Conservation (phyloP, 2,329 filamentous ascomycete species). For the Chrysoporthe deuterocubensis region DNA sequence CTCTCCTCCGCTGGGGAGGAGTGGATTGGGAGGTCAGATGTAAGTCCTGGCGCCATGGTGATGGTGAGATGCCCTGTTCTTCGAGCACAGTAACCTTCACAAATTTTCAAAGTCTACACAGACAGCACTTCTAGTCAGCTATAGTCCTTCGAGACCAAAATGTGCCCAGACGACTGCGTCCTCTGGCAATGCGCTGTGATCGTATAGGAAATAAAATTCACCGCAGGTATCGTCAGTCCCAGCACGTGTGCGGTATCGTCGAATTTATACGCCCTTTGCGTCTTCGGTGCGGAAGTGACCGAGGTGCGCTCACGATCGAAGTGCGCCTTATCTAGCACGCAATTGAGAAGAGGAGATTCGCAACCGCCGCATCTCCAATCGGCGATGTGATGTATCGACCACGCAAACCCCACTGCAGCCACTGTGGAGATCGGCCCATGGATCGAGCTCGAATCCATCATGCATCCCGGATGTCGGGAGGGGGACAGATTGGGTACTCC, state of each 20-base stretch:
- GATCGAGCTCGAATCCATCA: neutral
- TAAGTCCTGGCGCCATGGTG: slow-evolving; percentile 22
- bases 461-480: slow-evolving; percentile 1
- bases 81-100: no score
- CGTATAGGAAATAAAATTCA: no score
- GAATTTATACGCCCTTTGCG: neutral
- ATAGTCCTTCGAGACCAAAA: no score
- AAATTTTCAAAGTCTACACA: no score
- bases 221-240: no score
- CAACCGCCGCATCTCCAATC: slow-evolving; percentile 16
- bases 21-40: slow-evolving; percentile 16
- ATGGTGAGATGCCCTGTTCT: neutral
- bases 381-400: neutral
- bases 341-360: slow-evolving; percentile 23
- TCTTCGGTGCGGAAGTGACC: neutral
- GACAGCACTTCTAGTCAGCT: no score
- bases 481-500: no score
- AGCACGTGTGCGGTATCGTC: no score
- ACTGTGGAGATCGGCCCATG: slow-evolving; percentile 11
- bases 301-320: neutral
- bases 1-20: slow-evolving; percentile 13
- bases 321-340: slow-evolving; percentile 14
- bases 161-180: no score
- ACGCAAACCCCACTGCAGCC: slow-evolving; percentile 4
- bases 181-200: no score